Conservation (phyloP, 78 protist species). For the Neovahlkampfia damariscottae region DNA sequence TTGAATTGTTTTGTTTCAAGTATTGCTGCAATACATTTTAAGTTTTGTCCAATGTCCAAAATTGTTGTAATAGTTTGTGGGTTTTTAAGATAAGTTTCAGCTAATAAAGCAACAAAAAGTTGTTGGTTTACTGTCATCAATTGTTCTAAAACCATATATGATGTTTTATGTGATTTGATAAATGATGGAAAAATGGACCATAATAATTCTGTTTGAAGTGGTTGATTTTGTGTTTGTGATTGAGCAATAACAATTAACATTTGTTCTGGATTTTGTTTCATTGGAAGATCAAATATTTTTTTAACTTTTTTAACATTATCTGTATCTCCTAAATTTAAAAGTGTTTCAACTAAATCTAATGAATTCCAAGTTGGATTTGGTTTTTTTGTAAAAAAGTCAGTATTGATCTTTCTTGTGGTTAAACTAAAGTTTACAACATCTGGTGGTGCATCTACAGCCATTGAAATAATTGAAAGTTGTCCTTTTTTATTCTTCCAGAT, state of each 20-base stretch:
- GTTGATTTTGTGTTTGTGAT: neutral
- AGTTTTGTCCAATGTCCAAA: slow-evolving; percentile 55
- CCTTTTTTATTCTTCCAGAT: neutral
- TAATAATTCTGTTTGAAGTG: neutral
- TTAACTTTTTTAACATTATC: neutral
- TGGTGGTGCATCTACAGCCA: neutral
- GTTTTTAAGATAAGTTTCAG: slow-evolving; percentile 28
- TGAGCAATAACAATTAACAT: slow-evolving; percentile 6
- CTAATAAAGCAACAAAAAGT: slow-evolving; percentile 38
- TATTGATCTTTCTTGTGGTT: neutral
- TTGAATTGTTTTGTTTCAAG: neutral
- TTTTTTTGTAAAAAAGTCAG: neutral
- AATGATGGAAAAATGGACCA: neutral
- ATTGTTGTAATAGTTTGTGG: slow-evolving; percentile 39
- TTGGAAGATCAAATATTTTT: neutral
- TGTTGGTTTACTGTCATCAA: neutral
- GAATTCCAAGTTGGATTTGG: slow-evolving; percentile 4
- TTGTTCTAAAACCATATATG: neutral
- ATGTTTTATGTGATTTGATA: neutral
- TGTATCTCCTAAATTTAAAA: neutral
- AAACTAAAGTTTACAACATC: neutral
- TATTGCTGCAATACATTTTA: neutral
- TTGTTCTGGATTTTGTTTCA: neutral
- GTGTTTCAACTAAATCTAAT: slow-evolving; percentile 11
- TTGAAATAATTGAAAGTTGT: slow-evolving; percentile 2